These are phyloP conservation scores for Ogataea paradorogensis DNA, from an alignment of 805 yeast genomes.

Conservation along the genomic window DNA sequence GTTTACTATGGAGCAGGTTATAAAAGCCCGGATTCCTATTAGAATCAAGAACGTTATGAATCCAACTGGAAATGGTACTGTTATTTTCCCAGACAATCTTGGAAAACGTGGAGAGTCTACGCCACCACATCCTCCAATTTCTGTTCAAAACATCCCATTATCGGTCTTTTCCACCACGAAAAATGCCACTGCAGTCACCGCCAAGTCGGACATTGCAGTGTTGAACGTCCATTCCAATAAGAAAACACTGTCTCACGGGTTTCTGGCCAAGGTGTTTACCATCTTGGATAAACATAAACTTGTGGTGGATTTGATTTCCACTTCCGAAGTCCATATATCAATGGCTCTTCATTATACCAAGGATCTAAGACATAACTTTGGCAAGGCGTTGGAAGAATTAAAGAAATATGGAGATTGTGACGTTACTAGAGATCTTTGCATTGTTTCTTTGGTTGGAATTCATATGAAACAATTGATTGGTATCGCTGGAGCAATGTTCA, in stretches of 20 bases:
- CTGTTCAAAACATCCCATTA: conserved; percentile 49
- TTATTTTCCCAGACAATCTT: conserved; percentile 87
- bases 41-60: conserved; percentile 94
- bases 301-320: conserved; percentile 93
- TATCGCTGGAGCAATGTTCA: conserved; percentile 95
- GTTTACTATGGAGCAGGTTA: conserved; percentile 98
- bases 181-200: conserved; percentile 93
- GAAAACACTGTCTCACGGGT: conserved; percentile 90
- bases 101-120: conserved; percentile 84
- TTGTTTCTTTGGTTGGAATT: conserved; percentile 91
- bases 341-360: conserved; percentile 91
- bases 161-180: conserved; percentile 46
- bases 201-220: conserved; percentile 89
- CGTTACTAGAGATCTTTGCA: conserved; percentile 81
- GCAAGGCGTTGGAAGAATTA: conserved; percentile 74
- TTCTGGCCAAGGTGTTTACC: conserved; percentile 85
- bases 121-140: conserved; percentile 93
- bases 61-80: conserved; percentile 89
- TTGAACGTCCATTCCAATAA: conserved; percentile 92
- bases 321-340: conserved; percentile 96
- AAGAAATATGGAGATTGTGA: conserved; percentile 85
- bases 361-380: conserved; percentile 50
- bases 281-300: conserved; percentile 78
- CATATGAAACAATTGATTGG: conserved; percentile 97
- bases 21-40: conserved; percentile 92